Conservation (phyloP, 2,329 filamentous ascomycete genomes). For the Apiospora saccharicola region DNA sequence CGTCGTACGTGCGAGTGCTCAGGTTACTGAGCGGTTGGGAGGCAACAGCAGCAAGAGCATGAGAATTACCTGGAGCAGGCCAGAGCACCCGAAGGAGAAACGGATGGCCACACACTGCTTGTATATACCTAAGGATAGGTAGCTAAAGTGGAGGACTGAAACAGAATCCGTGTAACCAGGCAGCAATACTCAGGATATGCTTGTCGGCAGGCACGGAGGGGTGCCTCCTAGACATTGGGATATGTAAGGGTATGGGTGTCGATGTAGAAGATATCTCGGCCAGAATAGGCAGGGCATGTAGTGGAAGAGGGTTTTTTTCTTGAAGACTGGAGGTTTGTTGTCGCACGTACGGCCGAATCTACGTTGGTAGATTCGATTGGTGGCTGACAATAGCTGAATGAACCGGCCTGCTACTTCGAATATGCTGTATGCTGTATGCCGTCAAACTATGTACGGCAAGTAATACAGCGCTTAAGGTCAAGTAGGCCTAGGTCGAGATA, state of each 20-base stretch:
- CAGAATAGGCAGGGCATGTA: constrained; percentile 1
- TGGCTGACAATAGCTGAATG: constrained; percentile 10
- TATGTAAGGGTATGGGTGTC: constrained; percentile 10
- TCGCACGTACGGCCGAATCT: constrained; percentile 23
- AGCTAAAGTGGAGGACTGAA: constrained; percentile 29
- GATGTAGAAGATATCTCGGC: neutral
- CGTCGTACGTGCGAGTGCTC: constrained; percentile 32
- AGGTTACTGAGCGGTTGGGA: constrained; percentile 26
- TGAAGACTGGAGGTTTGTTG: constrained; percentile 5
- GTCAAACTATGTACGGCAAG: neutral
- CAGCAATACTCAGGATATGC: constrained; percentile 18
- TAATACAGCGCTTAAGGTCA: constrained; percentile 14
- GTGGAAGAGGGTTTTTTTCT: neutral
- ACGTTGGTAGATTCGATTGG: constrained; percentile 18
- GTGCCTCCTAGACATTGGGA: constrained; percentile 13
- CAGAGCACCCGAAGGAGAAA: constrained; percentile 24
- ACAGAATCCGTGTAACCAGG: constrained; percentile 32
- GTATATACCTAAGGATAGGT: constrained; percentile 30
- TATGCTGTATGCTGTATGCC: neutral
- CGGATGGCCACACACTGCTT: constrained; percentile 31
- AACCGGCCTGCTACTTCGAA: constrained; percentile 2
- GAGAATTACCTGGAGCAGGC: constrained; percentile 26
- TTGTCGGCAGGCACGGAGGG: neutral
- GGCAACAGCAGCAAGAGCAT: constrained; percentile 29
- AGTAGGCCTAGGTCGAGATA: neutral